Percentiles rank a stretch among this genome's conserved stretches.
These are phyloP conservation scores for Furcasterigmium sp. DNA, from an alignment of 2,329 filamentous ascomycete species.

Conservation along the genomic window DNA sequence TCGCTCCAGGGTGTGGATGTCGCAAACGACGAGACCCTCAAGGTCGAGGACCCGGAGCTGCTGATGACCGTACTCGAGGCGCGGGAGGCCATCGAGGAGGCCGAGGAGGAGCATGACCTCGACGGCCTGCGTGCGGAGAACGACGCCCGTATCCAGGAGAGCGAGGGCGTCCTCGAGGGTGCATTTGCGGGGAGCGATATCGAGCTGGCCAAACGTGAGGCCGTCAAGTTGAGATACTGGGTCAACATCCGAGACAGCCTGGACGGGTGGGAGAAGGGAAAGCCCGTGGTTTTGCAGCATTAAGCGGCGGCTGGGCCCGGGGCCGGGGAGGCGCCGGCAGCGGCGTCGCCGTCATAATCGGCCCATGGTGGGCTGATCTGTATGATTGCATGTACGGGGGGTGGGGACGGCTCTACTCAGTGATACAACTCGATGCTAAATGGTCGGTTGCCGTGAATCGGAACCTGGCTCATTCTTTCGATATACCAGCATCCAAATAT, in stretches of 20 bases:
- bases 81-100: constrained; percentile 69
- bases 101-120: constrained; percentile 60
- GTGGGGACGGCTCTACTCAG: too few relatives aligned
- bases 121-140: constrained; percentile 58
- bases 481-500: too few relatives aligned
- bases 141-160: constrained; percentile 57
- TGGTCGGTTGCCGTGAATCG: too few relatives aligned
- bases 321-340: background rate
- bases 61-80: constrained; percentile 78
- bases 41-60: constrained; percentile 62
- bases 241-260: constrained; percentile 78
- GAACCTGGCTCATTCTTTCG: too few relatives aligned
- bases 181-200: constrained; percentile 65
- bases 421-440: too few relatives aligned
- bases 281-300: constrained; percentile 50
- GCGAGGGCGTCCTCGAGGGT: constrained; percentile 56
- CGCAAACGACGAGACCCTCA: constrained; percentile 69
- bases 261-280: constrained; percentile 78
- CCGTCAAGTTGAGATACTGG: constrained; percentile 82
- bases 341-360: constrained; percentile 10
- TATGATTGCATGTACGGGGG: background rate
- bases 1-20: constrained; percentile 70
- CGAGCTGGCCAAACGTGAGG: constrained; percentile 62
- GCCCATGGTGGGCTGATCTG: constrained; percentile 10
- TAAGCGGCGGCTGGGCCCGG: constrained; percentile 11